Base-by-base conservation (phyloP, 148 eudicot genomes). In the Heliamphora exappendiculata region DNA sequence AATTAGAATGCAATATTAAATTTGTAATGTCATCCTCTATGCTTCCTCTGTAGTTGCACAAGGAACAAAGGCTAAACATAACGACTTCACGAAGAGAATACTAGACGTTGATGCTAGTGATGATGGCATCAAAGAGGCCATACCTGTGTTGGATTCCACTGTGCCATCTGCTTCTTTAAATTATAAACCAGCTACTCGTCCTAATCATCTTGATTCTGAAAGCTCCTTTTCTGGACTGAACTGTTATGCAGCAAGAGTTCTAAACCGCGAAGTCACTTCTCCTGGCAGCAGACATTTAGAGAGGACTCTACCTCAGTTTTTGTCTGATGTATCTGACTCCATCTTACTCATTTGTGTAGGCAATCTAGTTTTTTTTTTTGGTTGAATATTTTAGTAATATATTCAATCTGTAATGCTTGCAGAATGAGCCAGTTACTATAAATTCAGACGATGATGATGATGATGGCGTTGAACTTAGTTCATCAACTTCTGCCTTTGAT, bases 361-460 rank as follows among this genome's bases (percentile, higher is more conserved):
- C 47, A 37, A 17, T 36, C 49, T 66, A 20, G 70, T 37, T 64
- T 29, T 49, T 44, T 9, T 6, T 53, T 74, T 31, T 68, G 71
- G 57, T 45, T 37, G 58, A n/a, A n/a, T n/a, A 45, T 5, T 62
- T 28, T 5, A 31, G 24, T 65, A 22, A 53, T 71, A 41, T 1
- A 1, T 20, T 34, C 24, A 26, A 24, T 51, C 6, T 64, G 20
- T 53, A 13, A 33, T 55, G 12, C 67, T 51, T 79, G 80, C 88
- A 90, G 93, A 81, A 72, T 50, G 79, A 80, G 55, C 83, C 79
- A 58, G 67, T 53, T 78, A 74, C 76, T 78, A 54, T 85, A 60
- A 84, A 78, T 72, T 76, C 84, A 71, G n/a, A n/a, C n/a, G n/a
- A n/a, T n/a, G 88, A 82, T 83, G 86, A 80, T 67, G 81, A 76